Percentiles rank a stretch among this genome's conserved stretches.
These are phyloP conservation scores for Colletotrichum abscissum DNA, from an alignment of 2,329 filamentous ascomycete genomes.

Conservation along the genomic window DNA sequence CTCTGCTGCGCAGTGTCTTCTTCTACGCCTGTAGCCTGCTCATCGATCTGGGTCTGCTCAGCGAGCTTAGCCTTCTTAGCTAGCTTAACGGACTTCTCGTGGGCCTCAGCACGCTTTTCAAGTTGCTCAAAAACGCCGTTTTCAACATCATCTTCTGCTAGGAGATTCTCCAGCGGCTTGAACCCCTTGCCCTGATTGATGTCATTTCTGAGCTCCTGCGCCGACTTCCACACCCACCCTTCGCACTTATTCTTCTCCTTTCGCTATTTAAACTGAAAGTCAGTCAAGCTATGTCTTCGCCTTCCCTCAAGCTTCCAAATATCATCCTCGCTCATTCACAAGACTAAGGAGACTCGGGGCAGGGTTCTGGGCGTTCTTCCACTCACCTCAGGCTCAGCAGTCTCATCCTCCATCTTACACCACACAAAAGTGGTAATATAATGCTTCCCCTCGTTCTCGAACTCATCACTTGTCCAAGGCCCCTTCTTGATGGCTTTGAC, in stretches of 20 bases:
- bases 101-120: no score
- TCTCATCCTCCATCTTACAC: constrained; percentile 59
- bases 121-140: no score
- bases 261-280: constrained; percentile 40
- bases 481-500: constrained; percentile 55
- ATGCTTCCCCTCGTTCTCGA: constrained; percentile 70
- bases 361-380: no score
- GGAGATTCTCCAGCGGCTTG: constrained; percentile 45
- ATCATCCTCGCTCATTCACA: neutral
- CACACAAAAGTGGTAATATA: constrained; percentile 80
- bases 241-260: constrained; percentile 63
- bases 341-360: neutral
- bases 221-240: constrained; percentile 60
- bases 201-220: constrained; percentile 46
- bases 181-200: constrained; percentile 40
- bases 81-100: no score
- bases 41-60: no score
- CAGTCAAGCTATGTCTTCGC: neutral
- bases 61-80: no score
- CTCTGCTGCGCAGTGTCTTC: no score
- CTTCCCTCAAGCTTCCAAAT: no score
- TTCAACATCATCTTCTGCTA: constrained; percentile 22
- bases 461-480: constrained; percentile 49
- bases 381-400: constrained; percentile 53
- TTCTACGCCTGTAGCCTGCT: no score